Evolutionary conservation across 176 grass and related monocot species (phyloP).

Genomic region (Lolium rigidum): DNA sequence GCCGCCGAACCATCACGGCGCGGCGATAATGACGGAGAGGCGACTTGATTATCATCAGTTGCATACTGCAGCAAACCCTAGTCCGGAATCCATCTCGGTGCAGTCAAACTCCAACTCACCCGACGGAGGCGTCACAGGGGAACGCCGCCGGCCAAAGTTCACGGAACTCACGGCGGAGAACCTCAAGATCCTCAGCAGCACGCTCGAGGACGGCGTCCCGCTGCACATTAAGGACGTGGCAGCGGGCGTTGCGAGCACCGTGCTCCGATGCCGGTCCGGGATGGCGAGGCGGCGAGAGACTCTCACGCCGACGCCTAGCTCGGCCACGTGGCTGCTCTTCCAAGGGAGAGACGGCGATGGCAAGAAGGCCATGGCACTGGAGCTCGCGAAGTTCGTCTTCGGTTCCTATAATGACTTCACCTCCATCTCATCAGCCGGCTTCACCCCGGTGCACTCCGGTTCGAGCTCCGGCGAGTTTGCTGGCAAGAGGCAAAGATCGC

Average conservation of each 20-base stretch:
- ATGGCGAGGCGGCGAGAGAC: slow-evolving; percentile 57
- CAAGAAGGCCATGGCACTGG: slow-evolving; percentile 71
- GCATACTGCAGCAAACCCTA: slow-evolving; percentile 20
- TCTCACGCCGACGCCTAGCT: slow-evolving; percentile 4
- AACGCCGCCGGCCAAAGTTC: slow-evolving; percentile 56
- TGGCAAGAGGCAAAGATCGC: slow-evolving; percentile 57
- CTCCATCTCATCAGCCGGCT: slow-evolving; percentile 43
- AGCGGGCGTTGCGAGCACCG: slow-evolving; percentile 66
- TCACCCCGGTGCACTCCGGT: slow-evolving; percentile 38
- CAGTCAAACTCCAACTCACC: slow-evolving; percentile 52
- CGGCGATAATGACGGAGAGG: not conserved
- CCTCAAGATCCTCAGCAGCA: slow-evolving; percentile 68
- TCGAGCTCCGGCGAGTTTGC: slow-evolving; percentile 41
- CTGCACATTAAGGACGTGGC: slow-evolving; percentile 48
- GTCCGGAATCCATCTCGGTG: slow-evolving; percentile 45
- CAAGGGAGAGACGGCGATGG: slow-evolving; percentile 65
- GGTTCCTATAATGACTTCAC: slow-evolving; percentile 56
- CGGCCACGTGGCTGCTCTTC: slow-evolving; percentile 82
- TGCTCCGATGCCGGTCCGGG: slow-evolving; percentile 79
- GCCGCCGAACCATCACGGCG: slow-evolving; percentile 2
- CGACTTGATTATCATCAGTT: slow-evolving; percentile 17
- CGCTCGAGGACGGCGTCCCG: slow-evolving; percentile 59
- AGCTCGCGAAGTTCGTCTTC: slow-evolving; percentile 74
- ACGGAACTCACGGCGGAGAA: slow-evolving; percentile 86
- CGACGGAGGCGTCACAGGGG: slow-evolving; percentile 8